phyloP scores from a whole-genome alignment of 164 flowering plant genomes.

The Vitis amurensis region DNA sequence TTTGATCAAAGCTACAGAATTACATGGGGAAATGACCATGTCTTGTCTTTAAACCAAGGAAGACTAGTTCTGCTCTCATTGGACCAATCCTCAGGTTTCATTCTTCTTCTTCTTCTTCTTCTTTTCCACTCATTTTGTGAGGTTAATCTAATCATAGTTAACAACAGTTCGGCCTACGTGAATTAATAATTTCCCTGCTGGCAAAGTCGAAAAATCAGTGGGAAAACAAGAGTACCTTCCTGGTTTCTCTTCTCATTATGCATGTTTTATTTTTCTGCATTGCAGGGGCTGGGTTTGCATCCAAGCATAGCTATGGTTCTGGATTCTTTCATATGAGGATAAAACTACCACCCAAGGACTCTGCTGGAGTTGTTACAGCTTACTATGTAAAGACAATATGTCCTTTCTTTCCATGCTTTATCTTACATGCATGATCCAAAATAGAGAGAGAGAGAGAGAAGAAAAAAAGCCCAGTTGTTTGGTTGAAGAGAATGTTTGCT shows the following conservation, averaged over 20 bases:
- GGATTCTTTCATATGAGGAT: conserved; percentile 56
- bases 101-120: not conserved
- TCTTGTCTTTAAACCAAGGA: conserved; percentile 30
- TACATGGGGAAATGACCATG: conserved; percentile 45
- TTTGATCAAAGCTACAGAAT: conserved; percentile 41
- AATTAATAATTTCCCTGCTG: too few species aligned
- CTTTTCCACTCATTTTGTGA: not conserved
- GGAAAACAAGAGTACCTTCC: too few species aligned
- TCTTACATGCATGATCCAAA: too few species aligned
- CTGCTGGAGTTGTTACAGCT: conserved; percentile 66
- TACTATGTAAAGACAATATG: conserved; percentile 40
- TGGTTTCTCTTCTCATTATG: not conserved
- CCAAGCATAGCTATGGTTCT: conserved; percentile 45
- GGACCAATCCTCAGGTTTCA: conserved; percentile 43
- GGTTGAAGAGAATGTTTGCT: not conserved
- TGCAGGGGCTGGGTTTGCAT: conserved; percentile 59
- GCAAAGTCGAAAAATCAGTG: too few species aligned
- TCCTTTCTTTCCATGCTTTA: too few species aligned
- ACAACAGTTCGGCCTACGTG: too few species aligned
- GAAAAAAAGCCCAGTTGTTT: too few species aligned
- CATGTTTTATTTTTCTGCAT: not conserved
- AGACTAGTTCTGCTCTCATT: conserved; percentile 46
- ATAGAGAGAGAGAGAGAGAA: too few species aligned
- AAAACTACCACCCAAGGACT: conserved; percentile 44
- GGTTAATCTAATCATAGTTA: too few species aligned